Evolutionary conservation across 2,329 filamentous ascomycete genomes (phyloP).

Genomic region (Acrocalymma vagum): DNA sequence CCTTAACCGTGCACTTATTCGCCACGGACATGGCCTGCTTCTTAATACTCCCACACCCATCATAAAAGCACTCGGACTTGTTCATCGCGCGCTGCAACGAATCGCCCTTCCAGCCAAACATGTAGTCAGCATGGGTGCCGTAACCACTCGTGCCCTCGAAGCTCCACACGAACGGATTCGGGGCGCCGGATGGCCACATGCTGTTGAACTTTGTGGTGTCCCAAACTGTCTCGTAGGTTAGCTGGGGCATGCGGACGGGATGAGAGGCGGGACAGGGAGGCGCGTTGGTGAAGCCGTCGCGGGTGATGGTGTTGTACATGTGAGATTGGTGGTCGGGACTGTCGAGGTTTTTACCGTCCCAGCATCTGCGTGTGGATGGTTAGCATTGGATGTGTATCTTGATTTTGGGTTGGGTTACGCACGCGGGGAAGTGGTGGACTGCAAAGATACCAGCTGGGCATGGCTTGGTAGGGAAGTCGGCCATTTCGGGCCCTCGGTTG

Average conservation of each 20-base stretch:
- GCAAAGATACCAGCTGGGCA: constrained; percentile 24
- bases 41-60: constrained; percentile 20
- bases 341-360: constrained; percentile 58
- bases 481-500: constrained; percentile 24
- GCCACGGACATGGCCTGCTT: constrained; percentile 15
- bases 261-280: constrained; percentile 15
- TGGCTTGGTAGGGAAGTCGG: constrained; percentile 20
- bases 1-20: constrained; percentile 41
- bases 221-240: constrained; percentile 19
- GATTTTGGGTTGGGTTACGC: constrained; percentile 1
- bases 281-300: constrained; percentile 9
- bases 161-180: constrained; percentile 20
- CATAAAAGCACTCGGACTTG: constrained; percentile 14
- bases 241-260: constrained; percentile 17
- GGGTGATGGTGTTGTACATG: constrained; percentile 24
- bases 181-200: constrained; percentile 18
- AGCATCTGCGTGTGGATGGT: constrained; percentile 31
- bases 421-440: constrained; percentile 20
- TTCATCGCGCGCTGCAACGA: constrained; percentile 20
- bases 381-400: constrained; percentile 26
- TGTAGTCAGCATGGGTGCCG: constrained; percentile 27
- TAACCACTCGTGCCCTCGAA: constrained; percentile 16
- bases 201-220: constrained; percentile 22
- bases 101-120: constrained; percentile 49
- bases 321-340: constrained; percentile 63